Evolutionary conservation across 192 early-diverging fungal species (phyloP), one percentile per base, ranked within the genome.

Genomic region (Backusella tarrabulga): DNA sequence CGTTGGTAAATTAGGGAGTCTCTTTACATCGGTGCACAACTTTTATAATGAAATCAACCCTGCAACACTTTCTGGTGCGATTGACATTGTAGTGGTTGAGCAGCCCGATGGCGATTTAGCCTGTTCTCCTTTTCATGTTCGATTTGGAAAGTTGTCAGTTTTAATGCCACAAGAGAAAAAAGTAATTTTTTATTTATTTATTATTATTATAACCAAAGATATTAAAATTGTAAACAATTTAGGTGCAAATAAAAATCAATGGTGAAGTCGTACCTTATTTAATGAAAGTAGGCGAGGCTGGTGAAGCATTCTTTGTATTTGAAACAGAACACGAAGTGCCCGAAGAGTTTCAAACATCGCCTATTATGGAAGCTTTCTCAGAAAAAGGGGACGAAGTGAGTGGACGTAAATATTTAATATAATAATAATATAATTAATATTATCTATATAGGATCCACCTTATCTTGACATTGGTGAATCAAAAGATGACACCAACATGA

Each of bases 91-190:
- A 15, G 96, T 98, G 7, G 96, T 98, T 41, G 88, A 97, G 69
- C 91, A 91, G 73, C 74, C 85, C 67, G 88, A 97, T 83, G 96
- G 95, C 14, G 90, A 94, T 38, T 83, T 98, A 23, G 86, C 89
- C 38, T 97, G 95, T 83, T 97, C 96, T 36, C 98, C 98, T 4
- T 99, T 98, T 83, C 98, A 99, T 83, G 97, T 99, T n/a, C 93
- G 98, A 42, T 99, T 98, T 82, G 97, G 97, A 34, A 99, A 99
- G 80, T 86, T 99, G 46, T 94, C 95, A 77, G 88, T 98, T 23
- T 88, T 98, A 4, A 83, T 93, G 44, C 96, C 97, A 7, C 93
- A 92, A 52, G 97, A 99, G 75, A 99, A 99, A 86, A 91, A 91
- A 32, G 95, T 95, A 50, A 44, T 44, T 44, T 44, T 15, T 44